Percentiles rank a stretch among this genome's conserved stretches.
Conservation (phyloP, 441 rosid species). For the Bruguiera hainesii region DNA sequence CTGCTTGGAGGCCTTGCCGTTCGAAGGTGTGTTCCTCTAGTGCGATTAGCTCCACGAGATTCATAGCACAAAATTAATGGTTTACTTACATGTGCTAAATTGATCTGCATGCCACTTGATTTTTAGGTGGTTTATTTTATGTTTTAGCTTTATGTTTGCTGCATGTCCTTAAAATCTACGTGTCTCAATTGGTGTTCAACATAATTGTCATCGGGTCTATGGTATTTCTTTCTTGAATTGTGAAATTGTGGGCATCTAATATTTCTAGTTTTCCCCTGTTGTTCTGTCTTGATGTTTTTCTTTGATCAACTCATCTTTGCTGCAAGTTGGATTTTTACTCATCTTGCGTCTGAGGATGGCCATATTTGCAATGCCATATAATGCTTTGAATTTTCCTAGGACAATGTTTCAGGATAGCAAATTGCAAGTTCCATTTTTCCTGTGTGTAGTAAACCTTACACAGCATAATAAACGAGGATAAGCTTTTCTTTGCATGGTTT, state of each 20-base stretch:
- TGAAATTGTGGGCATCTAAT: neutral
- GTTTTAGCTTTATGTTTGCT: neutral
- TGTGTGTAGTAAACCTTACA: neutral
- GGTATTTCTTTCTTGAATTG: neutral
- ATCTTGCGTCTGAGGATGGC: conserved; percentile 39
- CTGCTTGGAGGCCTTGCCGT: conserved; percentile 91
- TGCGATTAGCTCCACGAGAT: too few species aligned
- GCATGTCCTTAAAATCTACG: neutral
- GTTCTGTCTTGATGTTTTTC: neutral
- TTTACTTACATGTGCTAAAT: too few species aligned
- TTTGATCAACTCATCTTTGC: conserved; percentile 32
- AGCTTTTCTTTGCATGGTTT: too few species aligned
- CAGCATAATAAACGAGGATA: neutral
- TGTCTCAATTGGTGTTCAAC: neutral
- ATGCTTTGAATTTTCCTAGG: conserved; percentile 10
- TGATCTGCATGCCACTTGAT: too few species aligned
- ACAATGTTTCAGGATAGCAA: conserved; percentile 23
- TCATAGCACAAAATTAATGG: neutral
- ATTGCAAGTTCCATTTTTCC: neutral
- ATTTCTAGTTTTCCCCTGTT: neutral
- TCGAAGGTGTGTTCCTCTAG: conserved; percentile 46
- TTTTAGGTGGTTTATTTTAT: neutral
- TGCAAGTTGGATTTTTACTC: conserved; percentile 30
- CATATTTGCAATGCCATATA: conserved; percentile 23
- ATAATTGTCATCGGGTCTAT: neutral